phyloP scores from a whole-genome alignment of 1,284 basidiomycete genomes.

The Athelia psychrophila region DNA sequence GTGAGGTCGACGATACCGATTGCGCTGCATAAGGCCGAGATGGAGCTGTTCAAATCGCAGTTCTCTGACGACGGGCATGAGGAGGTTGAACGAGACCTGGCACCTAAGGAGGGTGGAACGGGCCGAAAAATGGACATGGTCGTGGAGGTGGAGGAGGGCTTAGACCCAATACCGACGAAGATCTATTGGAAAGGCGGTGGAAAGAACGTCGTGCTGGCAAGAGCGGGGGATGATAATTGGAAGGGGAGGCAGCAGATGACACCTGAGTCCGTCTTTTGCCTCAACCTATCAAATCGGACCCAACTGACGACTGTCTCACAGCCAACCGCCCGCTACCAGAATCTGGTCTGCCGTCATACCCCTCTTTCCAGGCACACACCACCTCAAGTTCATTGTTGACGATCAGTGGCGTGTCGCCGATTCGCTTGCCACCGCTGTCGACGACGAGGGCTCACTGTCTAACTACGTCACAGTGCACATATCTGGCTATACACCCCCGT shows the following conservation, averaged over 20 bases:
- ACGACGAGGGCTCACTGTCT: constrained; percentile 92
- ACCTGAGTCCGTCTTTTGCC: constrained; percentile 46
- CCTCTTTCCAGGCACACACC: constrained; percentile 90
- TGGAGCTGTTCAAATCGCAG: background rate
- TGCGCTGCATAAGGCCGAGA: constrained; percentile 40
- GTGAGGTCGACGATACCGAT: constrained; percentile 64
- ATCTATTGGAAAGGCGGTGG: constrained; percentile 67
- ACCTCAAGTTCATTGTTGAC: constrained; percentile 96
- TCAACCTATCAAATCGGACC: constrained; percentile 1
- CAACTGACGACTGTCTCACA: constrained; percentile 7
- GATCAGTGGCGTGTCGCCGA: constrained; percentile 79
- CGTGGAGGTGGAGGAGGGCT: background rate
- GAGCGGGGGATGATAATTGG: constrained; percentile 74
- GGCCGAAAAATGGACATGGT: background rate
- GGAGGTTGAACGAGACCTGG: constrained; percentile 21
- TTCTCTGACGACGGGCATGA: constrained; percentile 21
- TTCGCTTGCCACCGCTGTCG: constrained; percentile 88
- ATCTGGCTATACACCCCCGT: background rate
- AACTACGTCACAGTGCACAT: constrained; percentile 81
- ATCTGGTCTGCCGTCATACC: constrained; percentile 45
- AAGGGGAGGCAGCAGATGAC: constrained; percentile 62
- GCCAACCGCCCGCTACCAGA: constrained; percentile 29
- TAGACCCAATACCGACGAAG: constrained; percentile 33
- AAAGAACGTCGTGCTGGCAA: constrained; percentile 56
- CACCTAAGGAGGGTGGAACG: constrained; percentile 4